Evolutionary conservation across 768 basidiomycete species (phyloP), one percentile per base, ranked within the genome.

Genomic region (Hygrocybe punicea): DNA sequence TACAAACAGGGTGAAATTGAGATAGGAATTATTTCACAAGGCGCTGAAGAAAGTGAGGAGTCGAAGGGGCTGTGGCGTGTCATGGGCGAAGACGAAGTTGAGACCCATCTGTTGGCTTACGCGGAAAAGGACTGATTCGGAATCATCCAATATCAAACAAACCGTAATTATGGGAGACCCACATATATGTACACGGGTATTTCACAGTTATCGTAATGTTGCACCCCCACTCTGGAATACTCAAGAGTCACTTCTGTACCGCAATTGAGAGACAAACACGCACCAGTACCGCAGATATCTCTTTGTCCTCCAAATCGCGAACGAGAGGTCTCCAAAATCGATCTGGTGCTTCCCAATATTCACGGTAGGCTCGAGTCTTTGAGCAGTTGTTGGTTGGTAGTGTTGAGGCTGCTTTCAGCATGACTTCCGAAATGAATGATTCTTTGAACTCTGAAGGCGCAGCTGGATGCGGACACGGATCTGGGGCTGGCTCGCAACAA

Each of bases 1-100:
- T 97, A 93, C 78, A 99, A 98, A 73, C 79, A 92, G 0, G 86
- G 85, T 9, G 97, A 98, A 72, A 91, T 98, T 65, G 97, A 99
- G 72, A 91, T 99, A 62, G 96, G 93, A 0, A 89, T 98, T 53
- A 88, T 92, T 19, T 96, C 93, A 24, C 80, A 79, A 1, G 80
- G 81, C 35, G 79, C 84, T 6, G 88, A 89, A 16, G 93, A 96
- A 68, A 74, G 80, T 58, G 74, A 73, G 58, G 89, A 91, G 77
- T 84, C 81, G 37, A 76, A 81, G 60, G 91, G 91, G 29, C 67
- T 78, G 53, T 93, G 91, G 91, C 81, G 91, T 34, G 85, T 89
- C 45, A 84, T 93, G 84, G 76, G 73, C 36, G 84, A 89, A 67
- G 79, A 70, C 19, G 91, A 93, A 71, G 85, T 93, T 36, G 91